Conservation (phyloP, 805 yeast genomes). For the Kuraishia cidri region DNA sequence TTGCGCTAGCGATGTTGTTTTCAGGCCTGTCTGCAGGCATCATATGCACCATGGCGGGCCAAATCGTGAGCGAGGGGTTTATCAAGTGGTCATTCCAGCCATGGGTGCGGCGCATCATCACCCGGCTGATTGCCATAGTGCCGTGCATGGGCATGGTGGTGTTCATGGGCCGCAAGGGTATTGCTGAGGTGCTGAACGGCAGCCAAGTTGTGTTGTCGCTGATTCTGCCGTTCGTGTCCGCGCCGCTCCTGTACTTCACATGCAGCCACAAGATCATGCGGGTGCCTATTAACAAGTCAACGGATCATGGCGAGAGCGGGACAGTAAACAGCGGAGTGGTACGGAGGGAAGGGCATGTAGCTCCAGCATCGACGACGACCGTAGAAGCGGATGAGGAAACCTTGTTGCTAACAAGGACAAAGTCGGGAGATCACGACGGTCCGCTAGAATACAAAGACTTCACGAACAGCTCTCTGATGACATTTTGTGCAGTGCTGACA, state of each 20-base stretch:
- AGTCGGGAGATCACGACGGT: constrained; percentile 5
- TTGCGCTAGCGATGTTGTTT: constrained; percentile 75
- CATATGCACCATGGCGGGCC: constrained; percentile 90
- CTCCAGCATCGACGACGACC: no score
- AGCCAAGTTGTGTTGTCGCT: constrained; percentile 81
- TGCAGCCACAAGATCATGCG: constrained; percentile 62
- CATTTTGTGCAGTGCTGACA: constrained; percentile 39
- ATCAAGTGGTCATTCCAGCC: constrained; percentile 75
- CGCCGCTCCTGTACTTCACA: constrained; percentile 81
- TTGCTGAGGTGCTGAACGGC: constrained; percentile 67
- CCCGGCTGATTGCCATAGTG: constrained; percentile 69
- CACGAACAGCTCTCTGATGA: constrained; percentile 55
- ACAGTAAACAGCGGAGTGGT: constrained; percentile 3
- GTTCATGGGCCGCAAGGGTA: constrained; percentile 65
- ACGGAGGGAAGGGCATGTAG: constrained; percentile 3
- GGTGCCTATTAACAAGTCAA: constrained; percentile 26
- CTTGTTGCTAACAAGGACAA: neutral
- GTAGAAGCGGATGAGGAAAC: constrained; percentile 4
- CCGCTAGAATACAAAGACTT: constrained; percentile 31
- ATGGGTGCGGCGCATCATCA: constrained; percentile 69
- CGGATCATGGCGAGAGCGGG: constrained; percentile 3
- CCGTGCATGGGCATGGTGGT: constrained; percentile 75
- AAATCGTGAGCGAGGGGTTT: constrained; percentile 88
- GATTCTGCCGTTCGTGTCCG: constrained; percentile 73
- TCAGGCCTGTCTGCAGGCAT: constrained; percentile 91